Evolutionary conservation across 352 stramenopile species (phyloP).

Genomic region (Pythium oligandrum): DNA sequence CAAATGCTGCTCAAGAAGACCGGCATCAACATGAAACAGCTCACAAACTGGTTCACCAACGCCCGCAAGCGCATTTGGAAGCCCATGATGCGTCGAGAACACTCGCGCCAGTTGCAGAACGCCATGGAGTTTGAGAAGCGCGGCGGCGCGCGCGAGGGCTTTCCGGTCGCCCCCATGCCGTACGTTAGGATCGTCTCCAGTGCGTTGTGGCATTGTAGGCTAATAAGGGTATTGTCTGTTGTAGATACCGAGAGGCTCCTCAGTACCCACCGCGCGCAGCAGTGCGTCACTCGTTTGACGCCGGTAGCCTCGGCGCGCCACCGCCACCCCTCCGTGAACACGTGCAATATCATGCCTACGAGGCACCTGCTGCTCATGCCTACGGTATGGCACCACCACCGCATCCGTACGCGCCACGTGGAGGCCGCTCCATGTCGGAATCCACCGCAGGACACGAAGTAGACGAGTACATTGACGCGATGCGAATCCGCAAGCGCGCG

Average conservation of each 20-base stretch:
- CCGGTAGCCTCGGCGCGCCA: constrained; percentile 38
- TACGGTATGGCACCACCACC: constrained; percentile 6
- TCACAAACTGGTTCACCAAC: constrained; percentile 91
- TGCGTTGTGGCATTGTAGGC: background rate
- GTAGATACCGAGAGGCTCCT: constrained; percentile 9
- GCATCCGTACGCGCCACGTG: constrained; percentile 29
- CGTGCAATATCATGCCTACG: constrained; percentile 15
- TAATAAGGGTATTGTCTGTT: background rate
- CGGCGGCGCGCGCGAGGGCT: constrained; percentile 19
- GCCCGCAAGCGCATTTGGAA: constrained; percentile 88
- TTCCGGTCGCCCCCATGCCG: constrained; percentile 21
- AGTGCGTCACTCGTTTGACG: constrained; percentile 69
- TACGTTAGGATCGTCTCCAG: constrained; percentile 6
- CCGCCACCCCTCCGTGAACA: constrained; percentile 7
- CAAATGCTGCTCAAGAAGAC: constrained; percentile 88
- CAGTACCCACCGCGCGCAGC: constrained; percentile 35
- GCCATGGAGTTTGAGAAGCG: constrained; percentile 70
- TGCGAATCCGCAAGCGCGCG: constrained; percentile 62
- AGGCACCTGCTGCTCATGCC: constrained; percentile 17
- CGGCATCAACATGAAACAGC: constrained; percentile 89
- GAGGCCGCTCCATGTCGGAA: constrained; percentile 65
- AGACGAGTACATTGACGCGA: constrained; percentile 64
- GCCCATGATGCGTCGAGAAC: constrained; percentile 83
- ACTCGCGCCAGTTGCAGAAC: constrained; percentile 72
- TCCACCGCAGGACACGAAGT: constrained; percentile 35